These are phyloP conservation scores for Diplogelasinospora grovesii DNA, from an alignment of 495 filamentous ascomycete genomes.

Conservation along the genomic window DNA sequence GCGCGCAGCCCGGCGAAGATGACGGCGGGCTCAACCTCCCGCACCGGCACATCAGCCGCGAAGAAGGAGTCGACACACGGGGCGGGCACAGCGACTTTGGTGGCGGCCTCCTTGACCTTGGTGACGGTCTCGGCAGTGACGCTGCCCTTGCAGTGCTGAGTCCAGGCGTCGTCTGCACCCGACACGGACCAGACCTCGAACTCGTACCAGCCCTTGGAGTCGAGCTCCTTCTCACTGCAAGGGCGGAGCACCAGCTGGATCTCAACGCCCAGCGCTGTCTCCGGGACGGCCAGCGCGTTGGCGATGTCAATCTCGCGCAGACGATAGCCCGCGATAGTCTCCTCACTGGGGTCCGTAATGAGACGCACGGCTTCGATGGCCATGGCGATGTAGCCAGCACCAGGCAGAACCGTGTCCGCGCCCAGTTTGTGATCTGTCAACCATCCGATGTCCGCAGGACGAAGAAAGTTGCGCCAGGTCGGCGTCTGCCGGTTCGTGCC, in stretches of 20 bases:
- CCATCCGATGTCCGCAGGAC: conserved; percentile 35
- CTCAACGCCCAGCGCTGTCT: conserved; percentile 15
- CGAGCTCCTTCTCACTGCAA: not conserved
- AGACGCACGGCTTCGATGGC: conserved; percentile 32
- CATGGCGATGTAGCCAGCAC: conserved; percentile 38
- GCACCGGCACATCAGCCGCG: too few relatives aligned
- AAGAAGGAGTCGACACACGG: too few relatives aligned
- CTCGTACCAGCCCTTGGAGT: conserved; percentile 2
- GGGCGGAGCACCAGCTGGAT: conserved; percentile 6
- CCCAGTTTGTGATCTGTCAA: conserved; percentile 36
- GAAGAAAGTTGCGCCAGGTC: conserved; percentile 37
- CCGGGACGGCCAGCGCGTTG: conserved; percentile 6
- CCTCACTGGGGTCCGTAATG: conserved; percentile 16
- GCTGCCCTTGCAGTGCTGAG: not conserved
- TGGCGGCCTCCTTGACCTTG: not conserved
- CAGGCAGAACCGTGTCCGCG: conserved; percentile 35
- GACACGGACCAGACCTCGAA: conserved; percentile 2
- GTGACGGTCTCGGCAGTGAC: not conserved
- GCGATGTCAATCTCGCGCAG: conserved; percentile 9
- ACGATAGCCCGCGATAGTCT: not conserved
- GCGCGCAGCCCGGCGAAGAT: not conserved
- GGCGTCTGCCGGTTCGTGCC: conserved; percentile 15
- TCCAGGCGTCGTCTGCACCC: not conserved
- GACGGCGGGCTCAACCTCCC: not conserved
- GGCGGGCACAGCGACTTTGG: too few relatives aligned